These are phyloP conservation scores for Fusarium temperatum DNA, from an alignment of 2,329 filamentous ascomycete genomes.

Conservation along the genomic window DNA sequence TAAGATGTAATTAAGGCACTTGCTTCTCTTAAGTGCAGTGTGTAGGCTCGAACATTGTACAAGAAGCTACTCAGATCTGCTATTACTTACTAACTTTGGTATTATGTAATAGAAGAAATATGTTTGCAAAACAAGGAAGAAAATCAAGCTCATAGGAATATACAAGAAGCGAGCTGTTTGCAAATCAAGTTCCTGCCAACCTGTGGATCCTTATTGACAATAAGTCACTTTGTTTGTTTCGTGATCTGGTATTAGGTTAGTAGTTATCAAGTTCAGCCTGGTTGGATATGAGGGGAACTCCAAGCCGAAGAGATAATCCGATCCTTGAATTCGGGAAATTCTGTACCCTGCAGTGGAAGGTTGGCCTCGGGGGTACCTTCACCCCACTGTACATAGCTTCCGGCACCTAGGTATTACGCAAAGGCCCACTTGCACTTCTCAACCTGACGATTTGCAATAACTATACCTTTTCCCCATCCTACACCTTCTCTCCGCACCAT, in stretches of 20 bases:
- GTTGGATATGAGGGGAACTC: background rate
- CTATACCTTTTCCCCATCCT: constrained; percentile 44
- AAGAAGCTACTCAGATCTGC: background rate
- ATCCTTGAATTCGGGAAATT: constrained; percentile 20
- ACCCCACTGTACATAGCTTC: constrained; percentile 33
- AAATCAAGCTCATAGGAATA: background rate
- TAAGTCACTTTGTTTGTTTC: background rate
- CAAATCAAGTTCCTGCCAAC: background rate
- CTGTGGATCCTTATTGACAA: background rate
- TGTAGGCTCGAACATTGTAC: background rate
- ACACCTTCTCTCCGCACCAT: constrained; percentile 43
- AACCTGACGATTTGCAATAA: constrained; percentile 50
- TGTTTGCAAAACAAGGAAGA: background rate
- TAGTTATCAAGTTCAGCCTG: background rate
- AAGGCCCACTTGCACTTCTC: constrained; percentile 50
- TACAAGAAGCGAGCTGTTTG: no score
- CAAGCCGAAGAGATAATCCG: constrained; percentile 43
- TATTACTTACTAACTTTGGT: background rate
- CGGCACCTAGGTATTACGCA: constrained; percentile 52
- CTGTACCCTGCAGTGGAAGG: constrained; percentile 36
- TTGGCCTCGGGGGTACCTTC: constrained; percentile 37
- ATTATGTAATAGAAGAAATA: background rate
- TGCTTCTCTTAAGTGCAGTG: background rate
- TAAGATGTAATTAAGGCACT: background rate
- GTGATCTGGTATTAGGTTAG: background rate